Evolutionary conservation across 345 rosid genomes (phyloP).

Genomic region (Salix suchowensis): DNA sequence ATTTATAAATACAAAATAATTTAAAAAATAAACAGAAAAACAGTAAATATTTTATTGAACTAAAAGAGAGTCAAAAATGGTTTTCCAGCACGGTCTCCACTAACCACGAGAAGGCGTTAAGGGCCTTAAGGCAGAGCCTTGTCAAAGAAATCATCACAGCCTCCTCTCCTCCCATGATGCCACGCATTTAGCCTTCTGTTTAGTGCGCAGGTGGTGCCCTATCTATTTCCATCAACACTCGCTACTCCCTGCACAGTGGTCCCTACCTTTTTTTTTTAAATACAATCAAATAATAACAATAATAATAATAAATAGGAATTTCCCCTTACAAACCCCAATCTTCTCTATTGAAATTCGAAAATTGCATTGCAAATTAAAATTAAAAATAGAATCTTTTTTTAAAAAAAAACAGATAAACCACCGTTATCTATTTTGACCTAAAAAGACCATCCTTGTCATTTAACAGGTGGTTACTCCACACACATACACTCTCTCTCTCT

Average conservation of each 20-base stretch:
- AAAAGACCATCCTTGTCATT: constrained; percentile 4
- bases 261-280: not conserved
- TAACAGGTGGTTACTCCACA: constrained; percentile 4
- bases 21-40: no score
- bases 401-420: constrained; percentile 6
- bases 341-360: not conserved
- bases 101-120: not conserved
- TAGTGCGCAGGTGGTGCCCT: not conserved
- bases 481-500: not conserved
- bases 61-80: no score
- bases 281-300: not conserved
- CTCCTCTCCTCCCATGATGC: not conserved
- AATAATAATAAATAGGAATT: not conserved
- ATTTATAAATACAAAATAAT: no score
- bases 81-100: no score
- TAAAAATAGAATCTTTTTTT: not conserved
- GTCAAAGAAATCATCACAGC: not conserved
- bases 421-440: not conserved
- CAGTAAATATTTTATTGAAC: no score
- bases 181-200: not conserved
- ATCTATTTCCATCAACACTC: not conserved
- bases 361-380: not conserved
- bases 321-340: not conserved
- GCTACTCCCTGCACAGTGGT: not conserved
- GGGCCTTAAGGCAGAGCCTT: not conserved